Evolutionary conservation across 169 alveolate species (phyloP), one percentile per base, ranked within the genome.

Genomic region (Eimeria necatrix): DNA sequence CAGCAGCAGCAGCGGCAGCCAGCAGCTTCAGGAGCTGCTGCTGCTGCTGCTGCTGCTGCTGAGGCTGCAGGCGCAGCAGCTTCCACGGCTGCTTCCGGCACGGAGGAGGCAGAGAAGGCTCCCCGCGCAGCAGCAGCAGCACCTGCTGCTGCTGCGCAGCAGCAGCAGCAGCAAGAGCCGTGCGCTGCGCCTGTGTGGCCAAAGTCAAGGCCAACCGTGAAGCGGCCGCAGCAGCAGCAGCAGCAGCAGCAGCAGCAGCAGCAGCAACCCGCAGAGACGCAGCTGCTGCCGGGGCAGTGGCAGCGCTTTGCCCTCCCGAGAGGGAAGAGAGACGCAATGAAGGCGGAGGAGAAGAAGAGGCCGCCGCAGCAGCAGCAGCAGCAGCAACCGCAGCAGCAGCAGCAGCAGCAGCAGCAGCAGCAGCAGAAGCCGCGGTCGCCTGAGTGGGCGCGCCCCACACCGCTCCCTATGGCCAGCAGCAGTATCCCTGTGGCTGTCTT

Each of bases 241-340:
- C 52, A 32, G 41, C 41, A 32, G 41, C 41, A 32, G 41, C 41
- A 32, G 78, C 52, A 18, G 92, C 52, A 32, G 41, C 41, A 32
- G 41, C 41, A 32, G 41, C 41, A 32, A 32, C 41, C 41, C 46
- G 52, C 52, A 84, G 92, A 84, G 60, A 70, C 78, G 14, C 92
- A 74, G 22, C 59, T 84, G 51, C 59, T 84, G 53, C 92, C 92
- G 4, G 92, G 92, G 22, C 92, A 84, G 78, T 64, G 56, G 74
- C 92, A 84, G 92, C 52, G 56, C 59, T 84, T 84, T 51, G 92
- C 92, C 41, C 92, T 84, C 9, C 92, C 92, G 9, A 81, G 64
- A 26, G 84, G 93, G 4, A 73, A 83, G 14, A 64, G 52, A 53
- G 93, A 86, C 68, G 81, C 68, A 18, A 60, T 60, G 53, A 56